phyloP scores from a whole-genome alignment of 148 eudicot genomes.

The Fagopyrum homotropicum region DNA sequence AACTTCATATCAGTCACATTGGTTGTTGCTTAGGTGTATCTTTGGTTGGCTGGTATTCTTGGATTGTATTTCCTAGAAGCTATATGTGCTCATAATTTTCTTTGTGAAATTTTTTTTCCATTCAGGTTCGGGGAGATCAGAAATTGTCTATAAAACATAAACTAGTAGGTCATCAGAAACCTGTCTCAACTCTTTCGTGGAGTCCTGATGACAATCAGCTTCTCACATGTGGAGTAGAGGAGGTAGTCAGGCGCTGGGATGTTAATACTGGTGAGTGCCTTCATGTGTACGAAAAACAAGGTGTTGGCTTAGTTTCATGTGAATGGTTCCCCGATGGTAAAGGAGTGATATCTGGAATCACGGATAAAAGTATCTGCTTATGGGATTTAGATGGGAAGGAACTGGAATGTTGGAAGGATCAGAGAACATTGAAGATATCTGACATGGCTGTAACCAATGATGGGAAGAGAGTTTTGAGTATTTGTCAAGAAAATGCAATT shows the following conservation, averaged over 20 bases:
- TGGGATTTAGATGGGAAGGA: slow-evolving; percentile 80
- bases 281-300: slow-evolving; percentile 52
- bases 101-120: background rate
- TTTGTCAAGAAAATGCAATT: slow-evolving; percentile 30
- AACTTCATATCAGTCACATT: too few species aligned
- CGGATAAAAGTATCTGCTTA: slow-evolving; percentile 63
- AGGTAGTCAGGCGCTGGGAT: slow-evolving; percentile 67
- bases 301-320: slow-evolving; percentile 56
- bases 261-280: slow-evolving; percentile 64
- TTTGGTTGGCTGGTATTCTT: background rate
- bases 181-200: slow-evolving; percentile 66
- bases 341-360: slow-evolving; percentile 42
- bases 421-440: slow-evolving; percentile 33
- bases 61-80: background rate
- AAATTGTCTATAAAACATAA: slow-evolving; percentile 40
- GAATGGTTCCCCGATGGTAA: slow-evolving; percentile 76
- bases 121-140: slow-evolving; percentile 41
- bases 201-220: slow-evolving; percentile 68
- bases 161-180: slow-evolving; percentile 61
- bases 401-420: slow-evolving; percentile 69
- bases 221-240: slow-evolving; percentile 75
- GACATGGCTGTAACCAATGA: slow-evolving; percentile 45
- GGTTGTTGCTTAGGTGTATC: background rate
- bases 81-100: background rate
- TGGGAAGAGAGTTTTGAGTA: slow-evolving; percentile 39